phyloP scores from a whole-genome alignment of 176 grass and related monocot species.

The Zea luxurians region DNA sequence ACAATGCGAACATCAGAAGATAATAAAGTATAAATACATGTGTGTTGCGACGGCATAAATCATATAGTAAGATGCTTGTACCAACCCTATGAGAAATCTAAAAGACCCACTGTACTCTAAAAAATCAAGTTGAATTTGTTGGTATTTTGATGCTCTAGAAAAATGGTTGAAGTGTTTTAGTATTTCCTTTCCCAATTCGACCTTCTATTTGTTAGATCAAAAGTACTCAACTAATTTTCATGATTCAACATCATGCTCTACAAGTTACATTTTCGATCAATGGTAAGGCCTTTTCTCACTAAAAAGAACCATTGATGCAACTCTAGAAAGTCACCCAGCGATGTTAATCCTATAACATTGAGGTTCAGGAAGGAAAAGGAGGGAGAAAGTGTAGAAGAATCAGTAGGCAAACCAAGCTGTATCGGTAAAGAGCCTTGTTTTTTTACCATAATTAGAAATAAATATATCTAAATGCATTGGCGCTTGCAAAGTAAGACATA shows the following conservation, averaged over 20 bases:
- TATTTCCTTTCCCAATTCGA: not conserved
- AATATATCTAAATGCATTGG: not conserved
- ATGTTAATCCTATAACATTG: conserved; percentile 40
- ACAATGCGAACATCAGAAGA: too few relatives aligned
- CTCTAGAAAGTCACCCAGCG: conserved; percentile 28
- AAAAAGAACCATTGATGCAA: conserved; percentile 49
- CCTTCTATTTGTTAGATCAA: conserved; percentile 50
- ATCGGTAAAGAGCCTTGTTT: conserved; percentile 4
- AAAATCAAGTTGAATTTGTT: too few relatives aligned
- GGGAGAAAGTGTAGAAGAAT: conserved; percentile 5
- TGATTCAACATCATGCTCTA: conserved; percentile 43
- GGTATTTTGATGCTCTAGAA: too few relatives aligned
- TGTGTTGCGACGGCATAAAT: too few relatives aligned
- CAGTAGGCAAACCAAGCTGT: conserved; percentile 41
- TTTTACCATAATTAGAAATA: not conserved
- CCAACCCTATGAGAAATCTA: too few relatives aligned
- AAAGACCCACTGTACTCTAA: too few relatives aligned
- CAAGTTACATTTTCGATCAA: conserved; percentile 95
- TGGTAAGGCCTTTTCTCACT: conserved; percentile 85
- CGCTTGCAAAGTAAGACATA: conserved; percentile 10
- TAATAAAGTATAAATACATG: too few relatives aligned
- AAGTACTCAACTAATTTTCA: conserved; percentile 37
- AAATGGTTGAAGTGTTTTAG: too few relatives aligned
- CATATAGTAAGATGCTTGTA: too few relatives aligned
- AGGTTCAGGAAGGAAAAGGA: not conserved